Evolutionary conservation across 257 asterid species (phyloP), one percentile per base, ranked within the genome.

Genomic region (Plantago ovata): DNA sequence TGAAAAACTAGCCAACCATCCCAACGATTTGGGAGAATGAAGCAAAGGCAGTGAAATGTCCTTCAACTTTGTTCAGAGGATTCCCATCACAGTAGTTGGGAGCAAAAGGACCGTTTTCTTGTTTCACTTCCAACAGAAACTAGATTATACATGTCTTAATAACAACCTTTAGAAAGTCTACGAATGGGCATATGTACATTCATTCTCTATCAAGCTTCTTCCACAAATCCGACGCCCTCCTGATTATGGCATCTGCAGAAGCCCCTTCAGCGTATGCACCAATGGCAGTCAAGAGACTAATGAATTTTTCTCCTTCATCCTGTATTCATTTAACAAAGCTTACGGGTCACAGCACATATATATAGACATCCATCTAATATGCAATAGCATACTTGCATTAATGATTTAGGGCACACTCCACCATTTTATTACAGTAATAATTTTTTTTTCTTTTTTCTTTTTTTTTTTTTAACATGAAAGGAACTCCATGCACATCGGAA

Each of bases 231-330:
- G 41, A 61, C 20, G 84, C 90, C 68, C 94, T 77, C 74, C 93
- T 84, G n/a, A 91, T 81, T 20, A 88, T 78, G 53, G 78, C 18
- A 84, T 91, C 95, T 3, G 95, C 95, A 15, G 98, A 87, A 79
- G 68, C 87, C 60, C 98, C 98, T 81, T 87, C 96, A 0, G 98
- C 96, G 52, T 91, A 91, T 38, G 96, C 98, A 68, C 95, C 76
- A 14, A 91, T 91, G 40, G 96, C 98, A 12, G 68, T 84, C 75
- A 85, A 65, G 56, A 87, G 98, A 80, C 94, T 91, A 3, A 66
- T 85, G 75, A 91, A 91, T 69, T 87, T 87, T 78, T 83, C 93
- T 47, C 98, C 98, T 8, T 75, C 63, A 60, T 91, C 98, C 98
- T 91, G 89, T 66, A 69, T 55, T 36, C 48, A 44, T 21, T 61